Evolutionary conservation across 805 yeast species (phyloP).

Genomic region (Nakazawaea ambrosiae): DNA sequence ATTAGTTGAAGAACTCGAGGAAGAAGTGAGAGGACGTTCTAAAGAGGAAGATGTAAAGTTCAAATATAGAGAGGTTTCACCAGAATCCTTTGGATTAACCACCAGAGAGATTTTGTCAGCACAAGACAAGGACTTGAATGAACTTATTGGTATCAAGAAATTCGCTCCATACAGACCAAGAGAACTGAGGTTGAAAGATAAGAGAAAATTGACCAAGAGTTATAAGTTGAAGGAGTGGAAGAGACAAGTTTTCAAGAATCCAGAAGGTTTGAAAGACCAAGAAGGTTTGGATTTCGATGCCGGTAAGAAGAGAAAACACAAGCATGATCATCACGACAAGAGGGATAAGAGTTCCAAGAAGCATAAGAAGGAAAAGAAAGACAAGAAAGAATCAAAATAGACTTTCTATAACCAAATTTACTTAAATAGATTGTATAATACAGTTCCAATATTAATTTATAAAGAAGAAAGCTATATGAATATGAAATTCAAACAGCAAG

Average conservation of each 20-base stretch:
- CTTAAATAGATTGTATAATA: no score
- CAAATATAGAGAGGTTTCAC: conserved; percentile 90
- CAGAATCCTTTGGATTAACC: conserved; percentile 83
- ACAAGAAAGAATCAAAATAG: background rate
- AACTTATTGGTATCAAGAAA: conserved; percentile 81
- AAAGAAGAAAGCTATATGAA: no score
- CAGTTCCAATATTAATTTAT: no score
- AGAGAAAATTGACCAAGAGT: conserved; percentile 76
- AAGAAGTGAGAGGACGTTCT: conserved; percentile 50
- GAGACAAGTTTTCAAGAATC: conserved; percentile 64
- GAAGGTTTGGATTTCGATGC: conserved; percentile 27
- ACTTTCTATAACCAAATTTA: no score
- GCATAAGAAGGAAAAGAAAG: conserved; percentile 6
- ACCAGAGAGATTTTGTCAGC: conserved; percentile 86
- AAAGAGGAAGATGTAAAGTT: conserved; percentile 48
- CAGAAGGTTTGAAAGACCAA: conserved; percentile 39
- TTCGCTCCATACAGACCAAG: conserved; percentile 87
- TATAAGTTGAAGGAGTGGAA: conserved; percentile 87
- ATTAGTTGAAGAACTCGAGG: conserved; percentile 64
- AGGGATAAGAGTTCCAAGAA: conserved; percentile 13
- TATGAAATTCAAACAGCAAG: background rate
- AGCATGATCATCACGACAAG: conserved; percentile 20
- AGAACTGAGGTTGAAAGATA: conserved; percentile 68
- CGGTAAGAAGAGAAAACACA: conserved; percentile 19
- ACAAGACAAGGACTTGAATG: conserved; percentile 79